Base-by-base conservation (phyloP, 2,329 filamentous ascomycete species). In the Myriosclerotinia duriaeana region DNA sequence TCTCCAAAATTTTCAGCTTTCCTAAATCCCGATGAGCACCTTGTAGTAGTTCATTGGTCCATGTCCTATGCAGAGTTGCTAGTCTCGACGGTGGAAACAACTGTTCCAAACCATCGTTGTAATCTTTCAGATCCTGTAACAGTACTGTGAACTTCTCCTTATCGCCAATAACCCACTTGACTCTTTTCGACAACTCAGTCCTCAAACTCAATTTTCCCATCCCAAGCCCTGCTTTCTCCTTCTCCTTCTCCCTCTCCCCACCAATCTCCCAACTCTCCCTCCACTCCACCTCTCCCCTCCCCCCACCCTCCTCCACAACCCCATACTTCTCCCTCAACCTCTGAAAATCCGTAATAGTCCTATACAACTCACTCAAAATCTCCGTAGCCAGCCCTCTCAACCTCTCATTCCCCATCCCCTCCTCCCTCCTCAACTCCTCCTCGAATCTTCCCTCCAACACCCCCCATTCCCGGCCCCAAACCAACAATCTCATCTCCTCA, bases 401-500 rank as follows among this genome's bases (percentile, higher is more conserved):
- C 48, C 68, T 64, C 56, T 70, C 70, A 66, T 72, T 73, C 5
- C 72, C 72, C n/a, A 78, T 76, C 59, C 78, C 78, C 58, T 74
- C 73, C 50, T 76, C 77, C 46, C 74, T 74, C 66, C 76, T 73
- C 11, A 82, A 75, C 66, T 81, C 79, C 44, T 77, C 78, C 71
- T 82, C 80, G 1, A 82, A 74, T 60, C 70, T 75, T 6, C 80
- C 80, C 73, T 82, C 80, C 12, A 78, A 76, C 44, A 82, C 79
- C 34, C 80, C 80, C 80, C 80, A 82, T 69, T 81, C 79, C 42
- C 80, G 73, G 22, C 80, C 80, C 80, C 80, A 82, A 66, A 81
- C 79, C 40, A 80, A 72, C 46, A 82, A 76, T 5, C 80, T 77
- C 79, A 80, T 81, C 77, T 82, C 80, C 74, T 82, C 80, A 71